Evolutionary conservation across 441 rosid genomes (phyloP), one percentile per base, ranked within the genome.

Genomic region (Mallotus repandus): DNA sequence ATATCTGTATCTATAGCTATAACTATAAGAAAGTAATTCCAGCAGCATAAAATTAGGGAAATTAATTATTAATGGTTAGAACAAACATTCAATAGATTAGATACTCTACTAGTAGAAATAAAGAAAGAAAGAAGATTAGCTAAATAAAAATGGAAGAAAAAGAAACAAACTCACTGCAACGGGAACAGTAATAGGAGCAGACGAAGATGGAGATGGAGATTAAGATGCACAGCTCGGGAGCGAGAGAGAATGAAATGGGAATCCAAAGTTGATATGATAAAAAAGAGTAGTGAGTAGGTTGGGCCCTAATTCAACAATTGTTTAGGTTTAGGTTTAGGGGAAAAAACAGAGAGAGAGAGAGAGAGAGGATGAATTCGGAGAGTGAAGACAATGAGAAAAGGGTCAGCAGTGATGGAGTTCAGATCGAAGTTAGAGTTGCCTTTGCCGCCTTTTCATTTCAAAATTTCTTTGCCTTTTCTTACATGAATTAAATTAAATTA

Each of bases 331-430:
- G 49, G n/a, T n/a, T n/a, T n/a, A n/a, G n/a, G n/a, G n/a, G n/a
- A n/a, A n/a, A n/a, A n/a, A n/a, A n/a, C n/a, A n/a, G n/a, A n/a
- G n/a, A n/a, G n/a, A n/a, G n/a, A n/a, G n/a, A 46, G 63, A 25
- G 29, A 25, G 29, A 25, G 29, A 25, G 29, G 29, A 25, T 25
- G 29, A 2, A 25, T 25, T 25, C 29, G 29, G 29, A 59, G 56
- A 55, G 25, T 70, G 59, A 61, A 70, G 73, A 75, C 78, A 76
- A 62, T 71, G 62, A 80, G 79, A 81, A 81, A 78, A 72, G 54
- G 48, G 54, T 38, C 58, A 75, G 18, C 29, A 25, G 29, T 25
- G 29, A 25, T 25, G 29, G 29, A 25, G 29, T 25, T 25, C 29
- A 25, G 29, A 25, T 25, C 29, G 29, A 25, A 25, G 29, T 25